Evolutionary conservation across 768 basidiomycete species (phyloP), one percentile per base, ranked within the genome.

Genomic region (Serendipita sp.): DNA sequence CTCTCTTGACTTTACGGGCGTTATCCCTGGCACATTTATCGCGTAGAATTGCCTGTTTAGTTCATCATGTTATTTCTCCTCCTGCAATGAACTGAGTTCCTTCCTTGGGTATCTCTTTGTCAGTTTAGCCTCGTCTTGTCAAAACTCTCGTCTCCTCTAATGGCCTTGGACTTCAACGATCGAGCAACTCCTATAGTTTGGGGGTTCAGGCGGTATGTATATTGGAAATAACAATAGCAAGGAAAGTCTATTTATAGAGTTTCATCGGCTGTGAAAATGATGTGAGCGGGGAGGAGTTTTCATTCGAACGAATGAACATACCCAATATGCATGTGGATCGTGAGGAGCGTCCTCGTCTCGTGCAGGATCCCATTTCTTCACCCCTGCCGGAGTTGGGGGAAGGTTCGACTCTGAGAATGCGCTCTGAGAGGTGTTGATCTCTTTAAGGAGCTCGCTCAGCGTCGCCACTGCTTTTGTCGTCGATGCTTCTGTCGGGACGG

Each of bases 261-360:
- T 76, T 70, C 88, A 91, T 89, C 10, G 89, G 88, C 75, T 50
- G 48, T 8, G 6, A 6, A 50, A 31, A 23, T 23, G 23, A 23
- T 23, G 48, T 18, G 5, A 5, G 48, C 8, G n/a, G n/a, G 48
- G 5, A 50, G 8, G n/a, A 50, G 18, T 1, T 18, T 50, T n/a
- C 6, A 1, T 40, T 13, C n/a, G 8, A 5, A 8, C 6, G 48
- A 50, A n/a, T 6, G n/a, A 18, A 50, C 48, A 50, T 50, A 50
- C 48, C 55, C 90, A 95, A 74, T 93, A 93, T 2, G 86, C 77
- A 70, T 85, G 73, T 48, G 85, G 83, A 65, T 85, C 84, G 70
- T 93, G 91, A 18, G 92, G 82, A 1, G 87, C 82, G 46, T 78
- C 74, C 71, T 84, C 74, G 18, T 31, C 27, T 31, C 33, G 55